These are phyloP conservation scores for Candolleomyces aberdarensis DNA, from an alignment of 768 basidiomycete genomes.

Conservation along the genomic window DNA sequence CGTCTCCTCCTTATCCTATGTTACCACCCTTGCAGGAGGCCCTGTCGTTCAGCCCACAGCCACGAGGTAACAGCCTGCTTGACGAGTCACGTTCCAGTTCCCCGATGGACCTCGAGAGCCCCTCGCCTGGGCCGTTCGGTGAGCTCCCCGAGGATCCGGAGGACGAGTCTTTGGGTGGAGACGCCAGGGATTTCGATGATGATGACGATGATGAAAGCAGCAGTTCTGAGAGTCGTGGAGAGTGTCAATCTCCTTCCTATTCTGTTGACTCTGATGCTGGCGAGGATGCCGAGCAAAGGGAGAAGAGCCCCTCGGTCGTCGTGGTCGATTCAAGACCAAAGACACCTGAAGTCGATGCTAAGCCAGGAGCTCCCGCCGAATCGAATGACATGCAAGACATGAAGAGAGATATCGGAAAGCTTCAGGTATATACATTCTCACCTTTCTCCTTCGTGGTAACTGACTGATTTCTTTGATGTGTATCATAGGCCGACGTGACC, in stretches of 20 bases:
- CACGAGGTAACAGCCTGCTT: not conserved
- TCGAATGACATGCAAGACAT: constrained; percentile 5
- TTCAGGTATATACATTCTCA: constrained; percentile 15
- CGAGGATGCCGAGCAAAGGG: not conserved
- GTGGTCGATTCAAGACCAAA: not conserved
- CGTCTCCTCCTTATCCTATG: not conserved
- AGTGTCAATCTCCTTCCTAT: not conserved
- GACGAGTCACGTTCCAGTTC: constrained; percentile 37
- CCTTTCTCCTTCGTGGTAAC: not conserved
- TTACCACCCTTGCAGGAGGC: constrained; percentile 6
- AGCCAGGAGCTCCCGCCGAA: constrained; percentile 6
- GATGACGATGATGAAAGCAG: not conserved
- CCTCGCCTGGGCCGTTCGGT: constrained; percentile 38
- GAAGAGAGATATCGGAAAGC: constrained; percentile 7
- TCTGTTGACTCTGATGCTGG: constrained; percentile 1
- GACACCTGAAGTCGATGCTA: constrained; percentile 13
- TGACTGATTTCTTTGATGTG: not conserved
- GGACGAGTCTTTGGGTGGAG: not conserved
- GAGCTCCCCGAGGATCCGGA: not conserved
- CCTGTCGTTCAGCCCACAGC: not conserved
- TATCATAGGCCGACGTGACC: constrained; percentile 30
- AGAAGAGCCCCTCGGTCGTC: not conserved
- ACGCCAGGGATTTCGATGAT: not conserved
- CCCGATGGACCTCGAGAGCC: constrained; percentile 47
- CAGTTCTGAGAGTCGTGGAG: not conserved